Evolutionary conservation across 2,329 filamentous ascomycete genomes (phyloP), one percentile per base, ranked within the genome.

Genomic region (Incumbomyces delicatus): DNA sequence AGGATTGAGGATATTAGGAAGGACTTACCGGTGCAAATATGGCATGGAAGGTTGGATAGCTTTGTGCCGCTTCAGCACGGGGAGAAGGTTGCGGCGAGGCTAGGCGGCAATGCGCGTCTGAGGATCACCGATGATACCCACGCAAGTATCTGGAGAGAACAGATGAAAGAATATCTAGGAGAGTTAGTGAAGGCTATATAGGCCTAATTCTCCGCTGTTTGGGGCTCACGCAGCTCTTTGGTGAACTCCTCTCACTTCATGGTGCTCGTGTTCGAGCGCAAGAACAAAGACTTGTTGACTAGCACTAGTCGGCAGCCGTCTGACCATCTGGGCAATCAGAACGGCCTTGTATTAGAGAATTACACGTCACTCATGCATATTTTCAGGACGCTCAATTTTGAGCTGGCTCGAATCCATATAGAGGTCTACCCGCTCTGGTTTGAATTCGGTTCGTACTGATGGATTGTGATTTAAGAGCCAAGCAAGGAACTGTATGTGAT

Each of bases 41-140:
- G 63, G 63, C 61, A 66, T 53, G 63, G 62, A 16, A 63, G 56
- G 36, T 30, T 54, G 2, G 64, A 67, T 56, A 53, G 20, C 16
- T 55, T 53, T 49, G 59, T 66, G 36, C 64, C 63, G 32, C 53
- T 57, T 2, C 56, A 60, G 43, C 62, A 66, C 54, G 64, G 61
- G 1, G 49, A 53, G 38, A 55, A 61, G 44, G 57, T 65, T 47
- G 59, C 61, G 1, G 46, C 40, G 36, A 49, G 62, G 31, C 46
- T 67, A 40, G 58, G 59, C n/a, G 57, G 46, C 30, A 61, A 55
- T 37, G 62, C 58, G 10, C 41, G 54, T 33, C 46, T 64, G 11
- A 56, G 55, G 42, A 50, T 65, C 2, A 52, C 57, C 38, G 62
- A 65, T 48, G 64, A 65, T 44, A 63, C 63, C 27, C 65, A 67